Evolutionary conservation across 768 basidiomycete species (phyloP).

Genomic region (Mycena haematopus): DNA sequence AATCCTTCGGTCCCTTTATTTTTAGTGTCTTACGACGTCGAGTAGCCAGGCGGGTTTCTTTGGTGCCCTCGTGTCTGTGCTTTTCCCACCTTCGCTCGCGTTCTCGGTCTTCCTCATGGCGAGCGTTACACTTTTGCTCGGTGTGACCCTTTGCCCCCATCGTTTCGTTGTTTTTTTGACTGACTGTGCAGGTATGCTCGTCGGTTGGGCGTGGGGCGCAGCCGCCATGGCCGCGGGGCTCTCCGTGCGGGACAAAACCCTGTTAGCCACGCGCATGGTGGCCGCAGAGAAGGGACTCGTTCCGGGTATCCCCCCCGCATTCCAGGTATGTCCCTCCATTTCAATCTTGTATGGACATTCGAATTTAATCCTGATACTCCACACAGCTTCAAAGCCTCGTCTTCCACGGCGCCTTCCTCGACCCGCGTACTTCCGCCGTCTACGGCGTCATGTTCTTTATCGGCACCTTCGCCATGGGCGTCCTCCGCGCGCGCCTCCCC

Average conservation of each 20-base stretch:
- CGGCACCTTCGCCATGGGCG: conserved; percentile 48
- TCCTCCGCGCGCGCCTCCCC: conserved; percentile 46
- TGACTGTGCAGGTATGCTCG: conserved; percentile 42
- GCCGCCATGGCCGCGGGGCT: conserved; percentile 51
- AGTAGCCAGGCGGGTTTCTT: conserved; percentile 46
- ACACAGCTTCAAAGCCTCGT: conserved; percentile 40
- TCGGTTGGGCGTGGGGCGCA: conserved; percentile 55
- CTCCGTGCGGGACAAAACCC: conserved; percentile 41
- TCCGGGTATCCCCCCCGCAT: background rate
- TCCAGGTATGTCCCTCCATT: conserved; percentile 5
- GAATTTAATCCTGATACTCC: conserved; percentile 20
- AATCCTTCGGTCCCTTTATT: background rate
- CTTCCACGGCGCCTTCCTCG: conserved; percentile 50
- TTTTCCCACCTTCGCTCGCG: conserved; percentile 48
- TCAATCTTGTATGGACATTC: background rate
- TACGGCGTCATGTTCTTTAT: conserved; percentile 53
- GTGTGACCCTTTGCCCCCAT: conserved; percentile 26
- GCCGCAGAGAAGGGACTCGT: conserved; percentile 42
- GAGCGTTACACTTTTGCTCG: conserved; percentile 41
- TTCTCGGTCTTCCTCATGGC: conserved; percentile 46
- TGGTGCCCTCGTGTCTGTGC: conserved; percentile 45
- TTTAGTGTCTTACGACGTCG: background rate
- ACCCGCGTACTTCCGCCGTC: conserved; percentile 49
- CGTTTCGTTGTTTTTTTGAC: background rate
- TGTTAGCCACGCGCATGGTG: conserved; percentile 41